phyloP scores from a whole-genome alignment of 306 rosid genomes.

The Malus orientalis region DNA sequence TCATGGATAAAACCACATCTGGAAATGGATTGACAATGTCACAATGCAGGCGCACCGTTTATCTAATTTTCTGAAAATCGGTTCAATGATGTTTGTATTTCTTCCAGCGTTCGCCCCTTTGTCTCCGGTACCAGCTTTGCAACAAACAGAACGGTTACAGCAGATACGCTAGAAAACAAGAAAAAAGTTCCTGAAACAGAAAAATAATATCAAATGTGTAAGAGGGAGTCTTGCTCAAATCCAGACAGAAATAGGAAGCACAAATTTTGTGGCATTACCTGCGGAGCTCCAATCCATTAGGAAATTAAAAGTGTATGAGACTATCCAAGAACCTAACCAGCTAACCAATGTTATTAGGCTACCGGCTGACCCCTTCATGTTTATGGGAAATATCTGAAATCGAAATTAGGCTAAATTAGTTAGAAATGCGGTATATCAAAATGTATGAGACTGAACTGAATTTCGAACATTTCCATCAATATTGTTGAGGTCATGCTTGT shows the following conservation, averaged over 20 bases:
- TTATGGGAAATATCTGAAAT: slow-evolving; percentile 33
- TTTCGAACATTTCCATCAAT: neutral
- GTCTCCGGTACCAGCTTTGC: slow-evolving; percentile 39
- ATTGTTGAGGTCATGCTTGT: neutral
- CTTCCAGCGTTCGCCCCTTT: slow-evolving; percentile 22
- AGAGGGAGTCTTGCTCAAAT: neutral
- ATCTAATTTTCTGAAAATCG: neutral
- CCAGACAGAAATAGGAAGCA: neutral
- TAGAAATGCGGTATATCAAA: neutral
- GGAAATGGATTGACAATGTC: neutral
- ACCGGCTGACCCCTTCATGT: slow-evolving; percentile 41
- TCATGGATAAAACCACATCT: neutral
- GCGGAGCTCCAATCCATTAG: slow-evolving; percentile 39
- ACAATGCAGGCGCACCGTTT: neutral
- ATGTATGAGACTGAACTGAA: neutral
- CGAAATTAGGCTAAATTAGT: neutral
- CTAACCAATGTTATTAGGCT: slow-evolving; percentile 23
- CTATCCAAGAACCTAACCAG: slow-evolving; percentile 30
- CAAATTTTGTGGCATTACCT: slow-evolving; percentile 9
- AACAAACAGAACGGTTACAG: slow-evolving; percentile 13
- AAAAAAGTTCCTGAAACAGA: slow-evolving; percentile 27
- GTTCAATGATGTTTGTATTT: slow-evolving; percentile 31
- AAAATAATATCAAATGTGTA: neutral
- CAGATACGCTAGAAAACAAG: slow-evolving; percentile 12
- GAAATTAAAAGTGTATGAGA: slow-evolving; percentile 24